Conservation (phyloP, 768 basidiomycete genomes). For the Fomitopsis pulvina region DNA sequence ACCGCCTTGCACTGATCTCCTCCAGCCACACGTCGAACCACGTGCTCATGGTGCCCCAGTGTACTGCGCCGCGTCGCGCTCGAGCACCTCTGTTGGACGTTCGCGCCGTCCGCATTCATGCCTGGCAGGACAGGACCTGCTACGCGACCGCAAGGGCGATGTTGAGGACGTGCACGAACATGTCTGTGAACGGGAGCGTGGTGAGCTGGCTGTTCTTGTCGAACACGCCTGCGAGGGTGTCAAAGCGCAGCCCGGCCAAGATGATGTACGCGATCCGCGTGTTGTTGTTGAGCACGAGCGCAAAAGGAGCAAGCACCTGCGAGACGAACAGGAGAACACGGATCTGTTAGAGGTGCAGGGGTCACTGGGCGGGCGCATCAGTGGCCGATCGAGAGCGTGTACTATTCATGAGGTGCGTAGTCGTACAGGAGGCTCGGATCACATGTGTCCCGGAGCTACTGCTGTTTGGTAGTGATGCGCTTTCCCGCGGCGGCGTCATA, state of each 20-base stretch:
- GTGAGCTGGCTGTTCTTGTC: slow-evolving; percentile 79
- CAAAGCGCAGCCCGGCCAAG: slow-evolving; percentile 59
- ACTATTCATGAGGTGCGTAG: slow-evolving; percentile 71
- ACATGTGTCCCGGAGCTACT: slow-evolving; percentile 46
- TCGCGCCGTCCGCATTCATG: slow-evolving; percentile 41
- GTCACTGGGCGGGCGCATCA: slow-evolving; percentile 29
- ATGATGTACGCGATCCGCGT: slow-evolving; percentile 62
- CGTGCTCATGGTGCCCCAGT: slow-evolving; percentile 42
- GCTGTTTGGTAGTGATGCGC: slow-evolving; percentile 48
- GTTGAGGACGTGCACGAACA: slow-evolving; percentile 55
- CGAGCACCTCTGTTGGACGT: slow-evolving; percentile 28
- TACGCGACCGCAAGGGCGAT: slow-evolving; percentile 45
- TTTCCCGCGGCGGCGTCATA: slow-evolving; percentile 60
- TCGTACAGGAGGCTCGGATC: slow-evolving; percentile 62
- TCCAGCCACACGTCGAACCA: slow-evolving; percentile 51
- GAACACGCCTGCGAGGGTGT: slow-evolving; percentile 63
- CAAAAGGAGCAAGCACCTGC: slow-evolving; percentile 48
- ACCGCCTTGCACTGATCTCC: slow-evolving; percentile 42
- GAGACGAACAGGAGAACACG: slow-evolving; percentile 51
- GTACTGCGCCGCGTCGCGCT: slow-evolving; percentile 35
- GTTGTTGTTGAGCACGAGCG: slow-evolving; percentile 56
- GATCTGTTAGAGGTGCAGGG: slow-evolving; percentile 59
- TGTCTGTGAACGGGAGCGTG: slow-evolving; percentile 60
- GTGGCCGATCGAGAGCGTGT: slow-evolving; percentile 36
- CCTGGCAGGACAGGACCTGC: slow-evolving; percentile 43